Conservation (phyloP, 257 asterid species). For the Nicotiana tabacum region DNA sequence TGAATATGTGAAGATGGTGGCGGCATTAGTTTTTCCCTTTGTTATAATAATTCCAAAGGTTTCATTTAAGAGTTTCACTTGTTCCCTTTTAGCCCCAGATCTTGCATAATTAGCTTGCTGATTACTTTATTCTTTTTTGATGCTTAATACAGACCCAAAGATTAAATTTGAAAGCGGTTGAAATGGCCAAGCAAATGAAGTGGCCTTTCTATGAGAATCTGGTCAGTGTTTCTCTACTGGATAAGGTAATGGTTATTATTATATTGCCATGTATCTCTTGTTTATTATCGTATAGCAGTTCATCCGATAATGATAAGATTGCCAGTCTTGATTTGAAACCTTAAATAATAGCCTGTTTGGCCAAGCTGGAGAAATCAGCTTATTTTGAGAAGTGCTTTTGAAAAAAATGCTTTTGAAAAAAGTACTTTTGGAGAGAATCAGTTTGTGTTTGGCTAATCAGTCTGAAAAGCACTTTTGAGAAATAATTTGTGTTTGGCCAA, state of each 20-base stretch:
- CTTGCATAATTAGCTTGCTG: constrained; percentile 5
- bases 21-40: constrained; percentile 62
- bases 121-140: constrained; percentile 17
- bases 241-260: constrained; percentile 42
- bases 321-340: background rate
- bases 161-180: constrained; percentile 68
- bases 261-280: background rate
- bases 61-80: constrained; percentile 4
- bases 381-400: no score
- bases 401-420: no score
- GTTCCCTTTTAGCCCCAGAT: background rate
- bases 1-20: constrained; percentile 38
- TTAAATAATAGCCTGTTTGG: background rate
- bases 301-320: background rate
- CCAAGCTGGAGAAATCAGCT: no score
- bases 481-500: no score
- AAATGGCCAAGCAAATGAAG: constrained; percentile 55
- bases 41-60: constrained; percentile 74
- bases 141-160: constrained; percentile 48
- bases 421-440: no score
- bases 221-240: constrained; percentile 29
- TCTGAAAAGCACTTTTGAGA: no score
- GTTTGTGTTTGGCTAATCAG: no score
- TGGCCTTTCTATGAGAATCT: constrained; percentile 74
- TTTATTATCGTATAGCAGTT: background rate